A percentile compares a stretch with the other conserved stretches of the same genome.
Evolutionary conservation across 1,139 yeast genomes (phyloP).

Genomic region (Blastobotrys malaysiensis): DNA sequence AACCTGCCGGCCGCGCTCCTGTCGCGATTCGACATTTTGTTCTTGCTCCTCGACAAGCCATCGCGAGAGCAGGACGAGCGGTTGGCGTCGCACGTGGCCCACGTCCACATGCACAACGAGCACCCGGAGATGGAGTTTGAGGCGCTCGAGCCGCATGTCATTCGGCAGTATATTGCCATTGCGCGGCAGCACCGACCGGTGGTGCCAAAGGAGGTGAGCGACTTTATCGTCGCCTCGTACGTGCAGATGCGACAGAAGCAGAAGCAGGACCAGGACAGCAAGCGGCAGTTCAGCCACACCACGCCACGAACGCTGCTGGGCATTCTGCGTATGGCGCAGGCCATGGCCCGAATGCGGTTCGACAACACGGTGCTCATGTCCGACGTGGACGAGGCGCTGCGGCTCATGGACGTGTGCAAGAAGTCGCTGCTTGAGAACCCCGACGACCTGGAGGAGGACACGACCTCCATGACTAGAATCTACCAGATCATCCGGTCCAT

Average conservation of each 20-base stretch:
- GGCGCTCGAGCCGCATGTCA: conserved; percentile 72
- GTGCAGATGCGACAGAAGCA: conserved; percentile 91
- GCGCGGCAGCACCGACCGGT: conserved; percentile 85
- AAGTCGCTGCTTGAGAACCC: conserved; percentile 59
- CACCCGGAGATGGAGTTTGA: conserved; percentile 76
- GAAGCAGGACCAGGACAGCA: conserved; percentile 69
- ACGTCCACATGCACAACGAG: conserved; percentile 86
- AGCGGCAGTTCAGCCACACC: conserved; percentile 78
- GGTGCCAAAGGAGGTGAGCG: conserved; percentile 82
- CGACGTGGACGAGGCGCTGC: conserved; percentile 94
- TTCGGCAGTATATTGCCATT: conserved; percentile 81
- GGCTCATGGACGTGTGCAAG: conserved; percentile 81
- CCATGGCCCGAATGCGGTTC: conserved; percentile 84
- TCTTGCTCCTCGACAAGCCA: conserved; percentile 81
- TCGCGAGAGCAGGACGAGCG: conserved; percentile 73
- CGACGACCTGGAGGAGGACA: conserved; percentile 40
- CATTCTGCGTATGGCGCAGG: conserved; percentile 88
- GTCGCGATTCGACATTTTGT: conserved; percentile 91
- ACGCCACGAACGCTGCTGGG: conserved; percentile 95
- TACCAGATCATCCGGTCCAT: conserved; percentile 53
- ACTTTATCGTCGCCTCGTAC: conserved; percentile 80
- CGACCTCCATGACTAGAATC: conserved; percentile 51
- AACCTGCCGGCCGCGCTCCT: conserved; percentile 94
- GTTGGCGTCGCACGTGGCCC: conserved; percentile 89
- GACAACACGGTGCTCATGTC: conserved; percentile 61